Conservation (phyloP, 805 yeast genomes). For the Hanseniaspora pseudoguilliermondii region DNA sequence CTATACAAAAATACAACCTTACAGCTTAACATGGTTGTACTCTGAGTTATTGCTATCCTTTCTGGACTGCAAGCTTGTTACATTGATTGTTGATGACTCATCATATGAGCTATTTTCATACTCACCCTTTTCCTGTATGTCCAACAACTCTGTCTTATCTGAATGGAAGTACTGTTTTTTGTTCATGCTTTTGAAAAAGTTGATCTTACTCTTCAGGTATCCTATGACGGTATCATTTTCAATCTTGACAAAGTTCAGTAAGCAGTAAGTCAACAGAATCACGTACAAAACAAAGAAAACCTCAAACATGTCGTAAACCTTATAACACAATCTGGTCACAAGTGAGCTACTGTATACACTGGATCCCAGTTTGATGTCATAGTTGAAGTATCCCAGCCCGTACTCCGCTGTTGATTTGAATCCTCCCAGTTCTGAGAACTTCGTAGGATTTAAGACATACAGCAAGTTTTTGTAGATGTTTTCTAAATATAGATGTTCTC, state of each 20-base stretch:
- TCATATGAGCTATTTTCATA: not conserved
- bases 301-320: constrained; percentile 20
- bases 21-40: constrained; percentile 8
- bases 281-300: constrained; percentile 18
- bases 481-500: constrained; percentile 30
- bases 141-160: not conserved
- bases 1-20: too few species aligned
- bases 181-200: not conserved
- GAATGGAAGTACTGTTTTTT: not conserved
- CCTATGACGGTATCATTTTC: not conserved
- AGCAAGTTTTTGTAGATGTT: constrained; percentile 19
- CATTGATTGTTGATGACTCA: not conserved
- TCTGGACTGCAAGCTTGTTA: not conserved
- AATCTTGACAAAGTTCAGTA: not conserved
- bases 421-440: constrained; percentile 25
- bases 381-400: constrained; percentile 28
- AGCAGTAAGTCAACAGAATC: constrained; percentile 7
- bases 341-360: constrained; percentile 20
- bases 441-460: constrained; percentile 21
- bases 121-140: constrained; percentile 12
- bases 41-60: not conserved
- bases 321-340: constrained; percentile 18
- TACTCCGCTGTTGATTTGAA: constrained; percentile 21
- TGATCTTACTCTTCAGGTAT: not conserved
- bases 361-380: constrained; percentile 18